Base-by-base conservation (phyloP, 306 rosid genomes). In the Nissolia schottii region DNA sequence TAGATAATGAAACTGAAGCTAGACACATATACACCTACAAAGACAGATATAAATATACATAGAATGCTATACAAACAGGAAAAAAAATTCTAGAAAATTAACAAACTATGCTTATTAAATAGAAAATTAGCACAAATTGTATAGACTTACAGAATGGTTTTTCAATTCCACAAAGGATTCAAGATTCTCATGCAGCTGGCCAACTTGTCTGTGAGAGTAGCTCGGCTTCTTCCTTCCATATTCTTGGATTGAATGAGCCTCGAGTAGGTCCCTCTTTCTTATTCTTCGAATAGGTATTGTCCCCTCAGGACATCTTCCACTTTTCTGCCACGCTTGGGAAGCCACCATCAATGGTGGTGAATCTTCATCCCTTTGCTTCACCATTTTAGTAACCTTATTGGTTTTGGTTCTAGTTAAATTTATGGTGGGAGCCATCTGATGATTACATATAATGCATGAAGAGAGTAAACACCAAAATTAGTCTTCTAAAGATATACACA, bases 251-350 rank as follows among this genome's bases (percentile, higher is more conserved):
- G 90, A 85, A 56, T 54, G 23, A 56, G 80, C 83, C 61, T 85
- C 81, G 4, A 82, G 46, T 3, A 88, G 20, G 6, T 90, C 84
- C 66, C 35, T 45, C 77, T 50, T 72, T 50, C 19, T 29, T 41
- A 88, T 71, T 77, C 91, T 84, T 45, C 96, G 61, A 35, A 90
- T 62, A 7, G 96, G 93, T 79, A 92, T 45, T 20, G 91, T 86
- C 75, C 87, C 92, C 3, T 83, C 15, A 3, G 95, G 90, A 77
- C 98, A 88, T 6, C 60, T 83, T 80, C 96, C 98, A 76, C 78
- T 84, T 75, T 51, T 92, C 28, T 82, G 89, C 98, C 96, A 92
- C 4, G 64, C 14, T 48, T 90, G 96, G 9, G 80, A 75, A 3
- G 59, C 28, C 35, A 51, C 61, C 22, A 3, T 67, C 28, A 32